Evolutionary conservation across 2,329 filamentous ascomycete species (phyloP), one percentile per base, ranked within the genome.

Genomic region (Knoxdaviesia capensis): DNA sequence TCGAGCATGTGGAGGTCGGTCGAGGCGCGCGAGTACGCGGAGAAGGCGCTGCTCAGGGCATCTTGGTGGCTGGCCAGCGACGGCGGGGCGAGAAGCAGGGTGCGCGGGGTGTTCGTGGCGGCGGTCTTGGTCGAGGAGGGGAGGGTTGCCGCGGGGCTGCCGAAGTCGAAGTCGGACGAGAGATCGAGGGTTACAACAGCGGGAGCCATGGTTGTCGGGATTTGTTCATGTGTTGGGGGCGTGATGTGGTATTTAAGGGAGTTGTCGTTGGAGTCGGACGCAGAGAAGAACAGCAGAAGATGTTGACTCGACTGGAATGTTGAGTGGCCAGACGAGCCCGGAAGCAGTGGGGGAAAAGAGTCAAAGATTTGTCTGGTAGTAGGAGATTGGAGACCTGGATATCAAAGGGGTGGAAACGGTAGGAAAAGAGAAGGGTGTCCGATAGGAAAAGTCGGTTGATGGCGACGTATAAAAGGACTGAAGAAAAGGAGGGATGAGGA

Each of bases 1-100:
- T 98, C 90, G 47, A 98, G 80, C 90, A 98, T 98, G 60, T 96
- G 90, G 42, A 98, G 69, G 56, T 98, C 90, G 47, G 86, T 88
- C 38, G 71, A 66, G 48, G 69, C 64, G 54, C 85, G 79, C 58
- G 90, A 77, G 63, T 84, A 77, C 44, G 74, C 65, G 45, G 75
- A 67, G 53, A 93, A 73, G 47, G 90, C 67, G 49, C 66, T 64
- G 48, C 75, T 71, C 49, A 96, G 69, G 52, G 76, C 76, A 50
- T 84, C 78, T 50, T 87, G 83, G 59, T 93, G 80, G 43, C 84
- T 75, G 50, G 90, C 80, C 52, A 96, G 73, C 29, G 86, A 93
- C 8, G 90, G 87, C 42, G 90, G 88, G 32, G 88, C 86, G 47
- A 96, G 77, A 36, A 94, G 76, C 47, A 94, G 77, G 32, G 79